Evolutionary conservation across 305 asterid genomes (phyloP).

Genomic region (Fraxinus platypoda): DNA sequence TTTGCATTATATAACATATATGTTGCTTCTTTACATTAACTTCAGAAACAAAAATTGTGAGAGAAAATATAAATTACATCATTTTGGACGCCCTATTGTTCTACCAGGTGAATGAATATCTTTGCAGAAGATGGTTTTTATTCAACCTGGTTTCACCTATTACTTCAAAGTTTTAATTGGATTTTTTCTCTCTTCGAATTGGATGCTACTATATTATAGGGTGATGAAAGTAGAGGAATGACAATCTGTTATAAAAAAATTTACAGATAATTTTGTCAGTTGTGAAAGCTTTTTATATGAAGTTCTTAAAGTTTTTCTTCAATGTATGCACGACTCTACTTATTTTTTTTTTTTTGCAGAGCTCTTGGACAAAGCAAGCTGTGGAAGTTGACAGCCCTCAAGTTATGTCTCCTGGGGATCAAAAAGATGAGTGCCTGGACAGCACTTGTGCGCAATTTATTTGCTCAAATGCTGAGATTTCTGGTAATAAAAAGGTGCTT

Average conservation of each 20-base stretch:
- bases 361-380: conserved; percentile 81
- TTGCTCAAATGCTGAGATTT: conserved; percentile 53
- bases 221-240: background rate
- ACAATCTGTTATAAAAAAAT: background rate
- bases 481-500: conserved; percentile 38
- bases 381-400: conserved; percentile 62
- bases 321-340: background rate
- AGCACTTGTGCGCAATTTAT: conserved; percentile 69
- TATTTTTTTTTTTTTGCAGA: conserved; percentile 39
- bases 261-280: background rate
- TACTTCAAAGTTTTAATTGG: background rate
- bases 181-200: background rate
- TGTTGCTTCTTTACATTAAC: background rate
- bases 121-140: background rate
- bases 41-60: background rate
- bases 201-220: background rate
- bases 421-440: conserved; percentile 51
- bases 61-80: background rate
- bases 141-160: background rate
- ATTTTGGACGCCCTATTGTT: background rate
- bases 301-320: background rate
- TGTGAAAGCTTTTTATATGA: background rate
- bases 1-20: background rate
- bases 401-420: conserved; percentile 52
- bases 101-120: background rate